A percentile compares a stretch with the other conserved stretches of the same genome.
These are phyloP conservation scores for Closterium sp. DNA, from an alignment of 139 green algal genomes.

Conservation along the genomic window DNA sequence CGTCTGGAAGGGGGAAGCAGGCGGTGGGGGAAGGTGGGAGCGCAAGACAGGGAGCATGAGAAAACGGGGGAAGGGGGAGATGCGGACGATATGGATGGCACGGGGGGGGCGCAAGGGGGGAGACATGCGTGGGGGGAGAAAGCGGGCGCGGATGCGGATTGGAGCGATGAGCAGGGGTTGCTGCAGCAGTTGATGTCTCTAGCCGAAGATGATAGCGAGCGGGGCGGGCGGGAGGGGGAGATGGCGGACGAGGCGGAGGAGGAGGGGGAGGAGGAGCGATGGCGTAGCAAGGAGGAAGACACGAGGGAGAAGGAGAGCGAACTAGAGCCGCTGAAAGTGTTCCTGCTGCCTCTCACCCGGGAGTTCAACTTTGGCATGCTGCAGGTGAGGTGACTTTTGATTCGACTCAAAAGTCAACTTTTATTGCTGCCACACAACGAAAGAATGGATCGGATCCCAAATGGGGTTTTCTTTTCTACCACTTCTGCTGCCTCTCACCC, in stretches of 20 bases:
- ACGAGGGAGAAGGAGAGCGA: background rate
- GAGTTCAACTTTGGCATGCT: background rate
- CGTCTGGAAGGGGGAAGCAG: background rate
- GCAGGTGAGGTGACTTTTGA: background rate
- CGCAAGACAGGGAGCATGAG: background rate
- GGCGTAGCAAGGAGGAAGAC: background rate
- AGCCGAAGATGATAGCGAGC: background rate
- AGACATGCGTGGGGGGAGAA: background rate
- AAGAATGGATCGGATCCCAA: too few species aligned
- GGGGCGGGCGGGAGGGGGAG: background rate
- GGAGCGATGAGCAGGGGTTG: background rate
- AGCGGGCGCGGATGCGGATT: background rate
- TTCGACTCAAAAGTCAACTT: too few species aligned
- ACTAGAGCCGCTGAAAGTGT: background rate
- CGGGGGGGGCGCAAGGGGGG: background rate
- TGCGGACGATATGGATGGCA: background rate
- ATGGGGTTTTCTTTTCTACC: too few species aligned
- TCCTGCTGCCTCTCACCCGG: background rate
- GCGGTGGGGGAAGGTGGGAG: background rate
- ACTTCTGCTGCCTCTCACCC: too few species aligned
- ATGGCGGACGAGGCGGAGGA: background rate
- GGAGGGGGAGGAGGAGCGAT: background rate
- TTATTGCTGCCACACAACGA: too few species aligned
- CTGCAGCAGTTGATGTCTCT: background rate
- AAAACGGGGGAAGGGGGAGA: background rate